Conservation (phyloP, 2,329 filamentous ascomycete genomes). For the Ceratocystis eucalypticola region DNA sequence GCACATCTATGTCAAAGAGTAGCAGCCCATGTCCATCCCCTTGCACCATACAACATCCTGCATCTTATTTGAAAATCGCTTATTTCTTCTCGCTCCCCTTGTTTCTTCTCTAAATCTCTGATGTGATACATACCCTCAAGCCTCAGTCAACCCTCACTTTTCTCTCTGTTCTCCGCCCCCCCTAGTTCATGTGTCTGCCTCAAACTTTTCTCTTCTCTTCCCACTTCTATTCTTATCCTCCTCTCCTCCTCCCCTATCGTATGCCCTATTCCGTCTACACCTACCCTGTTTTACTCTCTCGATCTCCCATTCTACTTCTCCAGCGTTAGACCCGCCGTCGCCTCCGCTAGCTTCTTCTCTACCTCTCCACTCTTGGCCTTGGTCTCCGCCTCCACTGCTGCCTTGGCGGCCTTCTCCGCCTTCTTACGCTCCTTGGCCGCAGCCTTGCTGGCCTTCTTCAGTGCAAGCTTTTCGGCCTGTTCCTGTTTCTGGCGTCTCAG, state of each 20-base stretch:
- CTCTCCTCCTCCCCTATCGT: neutral
- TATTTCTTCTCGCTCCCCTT: neutral
- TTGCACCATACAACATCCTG: neutral
- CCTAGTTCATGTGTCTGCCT: too few species aligned
- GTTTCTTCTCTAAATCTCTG: neutral
- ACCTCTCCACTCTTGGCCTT: constrained; percentile 20
- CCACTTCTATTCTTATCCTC: too few species aligned
- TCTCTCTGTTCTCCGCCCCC: neutral
- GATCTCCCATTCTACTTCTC: constrained; percentile 20
- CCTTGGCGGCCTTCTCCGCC: constrained; percentile 23
- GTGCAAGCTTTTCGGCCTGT: constrained; percentile 36
- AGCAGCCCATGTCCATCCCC: too few species aligned
- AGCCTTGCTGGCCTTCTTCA: constrained; percentile 38
- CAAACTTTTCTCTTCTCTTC: too few species aligned
- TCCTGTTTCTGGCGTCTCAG: constrained; percentile 57
- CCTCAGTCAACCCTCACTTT: neutral
- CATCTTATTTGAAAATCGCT: neutral
- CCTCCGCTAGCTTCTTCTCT: constrained; percentile 21
- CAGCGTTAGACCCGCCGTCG: constrained; percentile 18
- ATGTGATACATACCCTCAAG: neutral
- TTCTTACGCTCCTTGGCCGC: constrained; percentile 39
- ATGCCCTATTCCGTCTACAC: neutral
- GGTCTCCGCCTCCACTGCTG: constrained; percentile 18
- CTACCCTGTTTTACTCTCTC: neutral
- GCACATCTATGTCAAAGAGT: too few species aligned